Evolutionary conservation across 257 asterid species (phyloP), one percentile per base, ranked within the genome.

Genomic region (Solanum sejunctum): DNA sequence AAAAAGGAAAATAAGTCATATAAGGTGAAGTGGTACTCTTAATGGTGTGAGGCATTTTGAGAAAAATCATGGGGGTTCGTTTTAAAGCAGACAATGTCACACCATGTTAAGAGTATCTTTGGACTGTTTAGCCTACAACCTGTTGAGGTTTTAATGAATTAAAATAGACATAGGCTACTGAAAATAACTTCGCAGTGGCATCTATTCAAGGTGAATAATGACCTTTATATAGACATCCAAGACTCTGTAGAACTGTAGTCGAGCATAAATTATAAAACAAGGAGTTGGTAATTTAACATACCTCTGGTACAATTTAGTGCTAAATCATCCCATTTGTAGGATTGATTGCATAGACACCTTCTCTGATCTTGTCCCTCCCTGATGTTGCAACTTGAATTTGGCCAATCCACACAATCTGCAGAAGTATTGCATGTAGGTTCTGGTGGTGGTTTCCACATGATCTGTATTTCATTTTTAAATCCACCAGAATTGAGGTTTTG

Each of bases 281-380:
- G 69, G 36, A 0, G 69, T 61, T 61, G 0, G 69, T 4, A 16
- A 10, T 20, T 10, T 61, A 61, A 61, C 47, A 15, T 16, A 66
- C 73, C 85, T 84, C 41, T 43, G 52, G 61, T 58, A 84, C 89
- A 86, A 86, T 47, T 84, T 66, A 73, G 17, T 7, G 43, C 63
- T 45, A 56, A 36, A 69, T 0, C 70, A 18, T 86, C 6, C 88
- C 86, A 86, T 54, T 52, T 28, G 81, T 73, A 83, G 71, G 57
- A 21, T 83, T 43, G 63, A 20, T 55, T 57, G 3, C 88, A 83
- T 36, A 5, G 61, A 84, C 88, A 86, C 81, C 83, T 86, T 13
- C 63, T 79, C 57, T 11, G 56, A 26, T 69, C 83, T 45, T 69
- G 64, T 66, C 49, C 86, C 64, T 57, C 64, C 32, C 9, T 69